phyloP scores from a whole-genome alignment of 2,329 filamentous ascomycete genomes.

The Daldinia sp. region DNA sequence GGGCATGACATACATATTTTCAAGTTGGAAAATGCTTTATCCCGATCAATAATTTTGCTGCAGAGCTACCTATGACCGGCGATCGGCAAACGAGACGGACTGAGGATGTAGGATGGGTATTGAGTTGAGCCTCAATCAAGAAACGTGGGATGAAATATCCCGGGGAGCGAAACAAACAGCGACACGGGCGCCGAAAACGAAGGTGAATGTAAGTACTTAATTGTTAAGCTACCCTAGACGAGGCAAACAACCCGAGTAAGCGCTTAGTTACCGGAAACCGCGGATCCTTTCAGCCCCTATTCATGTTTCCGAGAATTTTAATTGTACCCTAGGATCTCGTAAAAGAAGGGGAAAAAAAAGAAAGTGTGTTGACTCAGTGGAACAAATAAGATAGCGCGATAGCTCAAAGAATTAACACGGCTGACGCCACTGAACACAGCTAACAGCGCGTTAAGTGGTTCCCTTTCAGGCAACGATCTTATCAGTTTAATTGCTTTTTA shows the following conservation, averaged over 20 bases:
- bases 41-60: not conserved
- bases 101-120: not conserved
- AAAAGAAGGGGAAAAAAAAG: not conserved
- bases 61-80: not conserved
- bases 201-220: slow-evolving; percentile 3
- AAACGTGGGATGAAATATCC: slow-evolving; percentile 1
- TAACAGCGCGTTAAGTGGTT: slow-evolving; percentile 39
- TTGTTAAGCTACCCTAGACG: not conserved
- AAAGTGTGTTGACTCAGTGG: slow-evolving; percentile 2
- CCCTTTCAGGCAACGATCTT: slow-evolving; percentile 22
- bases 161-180: too few species aligned
- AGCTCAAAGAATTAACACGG: slow-evolving; percentile 6
- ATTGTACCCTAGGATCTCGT: not conserved
- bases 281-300: not conserved
- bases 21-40: not conserved
- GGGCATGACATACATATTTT: slow-evolving; percentile 39
- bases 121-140: not conserved
- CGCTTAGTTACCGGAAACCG: not conserved
- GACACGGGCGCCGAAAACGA: not conserved
- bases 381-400: not conserved
- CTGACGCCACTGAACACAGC: slow-evolving; percentile 3
- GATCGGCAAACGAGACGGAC: slow-evolving; percentile 3
- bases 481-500: slow-evolving; percentile 35
- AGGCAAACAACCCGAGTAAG: not conserved
- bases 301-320: not conserved